Evolutionary conservation across 495 filamentous ascomycete genomes (phyloP).

Genomic region (Talaromyces wortmannii): DNA sequence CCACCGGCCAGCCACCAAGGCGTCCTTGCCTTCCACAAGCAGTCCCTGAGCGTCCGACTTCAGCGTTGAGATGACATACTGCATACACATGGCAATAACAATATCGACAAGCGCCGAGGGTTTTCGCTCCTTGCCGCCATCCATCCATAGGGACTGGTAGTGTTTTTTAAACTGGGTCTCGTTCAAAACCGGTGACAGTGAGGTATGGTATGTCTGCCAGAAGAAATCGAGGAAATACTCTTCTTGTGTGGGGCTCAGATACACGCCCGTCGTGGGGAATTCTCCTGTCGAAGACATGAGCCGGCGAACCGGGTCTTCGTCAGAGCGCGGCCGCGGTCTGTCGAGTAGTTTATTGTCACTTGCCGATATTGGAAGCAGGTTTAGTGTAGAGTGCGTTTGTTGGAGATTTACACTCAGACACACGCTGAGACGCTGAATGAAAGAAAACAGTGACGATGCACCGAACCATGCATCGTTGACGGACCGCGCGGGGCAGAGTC

Average conservation of each 20-base stretch:
- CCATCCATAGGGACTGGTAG: slow-evolving; percentile 39
- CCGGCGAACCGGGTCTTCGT: background rate
- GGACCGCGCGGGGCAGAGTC: slow-evolving; percentile 17
- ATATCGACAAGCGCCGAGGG: slow-evolving; percentile 49
- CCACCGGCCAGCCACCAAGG: slow-evolving; percentile 37
- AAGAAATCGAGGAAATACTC: slow-evolving; percentile 41
- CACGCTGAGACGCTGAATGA: slow-evolving; percentile 23
- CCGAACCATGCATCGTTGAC: slow-evolving; percentile 26
- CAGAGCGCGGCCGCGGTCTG: background rate
- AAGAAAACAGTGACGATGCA: slow-evolving; percentile 31
- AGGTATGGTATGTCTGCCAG: slow-evolving; percentile 38
- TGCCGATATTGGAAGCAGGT: slow-evolving; percentile 9
- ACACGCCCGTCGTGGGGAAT: slow-evolving; percentile 1
- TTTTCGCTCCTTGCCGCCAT: slow-evolving; percentile 22
- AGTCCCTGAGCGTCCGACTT: slow-evolving; percentile 7
- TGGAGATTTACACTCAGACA: slow-evolving; percentile 24
- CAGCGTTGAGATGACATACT: slow-evolving; percentile 30
- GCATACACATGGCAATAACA: slow-evolving; percentile 47
- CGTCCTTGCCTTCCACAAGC: slow-evolving; percentile 20
- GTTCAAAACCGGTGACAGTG: slow-evolving; percentile 26
- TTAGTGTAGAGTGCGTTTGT: slow-evolving; percentile 14
- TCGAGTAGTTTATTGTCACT: slow-evolving; percentile 8
- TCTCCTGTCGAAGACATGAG: slow-evolving; percentile 2
- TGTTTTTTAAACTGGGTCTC: slow-evolving; percentile 40
- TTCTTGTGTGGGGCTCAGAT: slow-evolving; percentile 29